Conservation (phyloP, 2,329 filamentous ascomycete species). For the Onygenales sp. region DNA sequence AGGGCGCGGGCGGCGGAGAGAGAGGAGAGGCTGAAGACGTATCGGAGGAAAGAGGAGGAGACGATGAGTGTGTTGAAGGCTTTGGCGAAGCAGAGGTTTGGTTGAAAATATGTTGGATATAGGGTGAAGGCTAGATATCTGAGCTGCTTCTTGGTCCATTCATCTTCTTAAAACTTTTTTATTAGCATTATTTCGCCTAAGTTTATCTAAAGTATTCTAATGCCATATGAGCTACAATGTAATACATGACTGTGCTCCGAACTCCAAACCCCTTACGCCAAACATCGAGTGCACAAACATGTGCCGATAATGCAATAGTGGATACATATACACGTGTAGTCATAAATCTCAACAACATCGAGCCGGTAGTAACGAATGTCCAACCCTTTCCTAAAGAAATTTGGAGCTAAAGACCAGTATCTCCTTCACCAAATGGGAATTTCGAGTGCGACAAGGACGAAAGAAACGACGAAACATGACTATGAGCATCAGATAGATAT, state of each 20-base stretch:
- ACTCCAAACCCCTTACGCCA: neutral
- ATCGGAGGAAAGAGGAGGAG: constrained; percentile 67
- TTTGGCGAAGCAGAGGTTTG: constrained; percentile 71
- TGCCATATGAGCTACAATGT: neutral
- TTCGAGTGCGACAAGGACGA: neutral
- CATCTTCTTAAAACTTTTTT: neutral
- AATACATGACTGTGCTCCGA: neutral
- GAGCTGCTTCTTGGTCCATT: neutral
- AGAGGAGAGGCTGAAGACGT: constrained; percentile 62
- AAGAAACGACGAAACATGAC: neutral
- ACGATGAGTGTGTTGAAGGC: constrained; percentile 74
- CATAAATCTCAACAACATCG: neutral
- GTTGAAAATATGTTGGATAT: constrained; percentile 29
- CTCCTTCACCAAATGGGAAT: neutral
- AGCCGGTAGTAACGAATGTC: neutral
- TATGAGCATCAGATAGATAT: neutral
- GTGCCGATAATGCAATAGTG: neutral
- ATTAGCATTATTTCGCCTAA: neutral
- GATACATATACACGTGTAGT: constrained; percentile 3
- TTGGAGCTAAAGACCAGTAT: neutral
- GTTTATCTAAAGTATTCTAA: neutral
- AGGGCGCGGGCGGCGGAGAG: constrained; percentile 68
- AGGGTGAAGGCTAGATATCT: too few species aligned
- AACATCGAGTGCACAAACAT: neutral
- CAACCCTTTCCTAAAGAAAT: neutral